Evolutionary conservation across 805 yeast species (phyloP).

Genomic region (Priceomyces castillae): DNA sequence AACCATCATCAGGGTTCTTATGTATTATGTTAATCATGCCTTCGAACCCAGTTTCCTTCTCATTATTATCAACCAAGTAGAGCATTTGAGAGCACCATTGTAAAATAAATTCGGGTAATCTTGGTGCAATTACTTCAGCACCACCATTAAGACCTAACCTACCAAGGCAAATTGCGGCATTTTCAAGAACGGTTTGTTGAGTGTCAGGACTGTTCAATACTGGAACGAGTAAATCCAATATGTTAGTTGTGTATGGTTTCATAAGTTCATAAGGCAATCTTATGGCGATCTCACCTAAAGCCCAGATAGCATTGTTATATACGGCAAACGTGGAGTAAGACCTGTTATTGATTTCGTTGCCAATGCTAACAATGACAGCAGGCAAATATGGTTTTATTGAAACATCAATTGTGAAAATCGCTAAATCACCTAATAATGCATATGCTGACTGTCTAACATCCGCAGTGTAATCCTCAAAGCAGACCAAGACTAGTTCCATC

Average conservation of each 20-base stretch:
- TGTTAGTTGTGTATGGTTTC: conserved; percentile 51
- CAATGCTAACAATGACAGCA: conserved; percentile 61
- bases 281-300: conserved; percentile 81
- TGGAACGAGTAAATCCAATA: conserved; percentile 56
- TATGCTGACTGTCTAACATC: conserved; percentile 94
- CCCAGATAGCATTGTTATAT: conserved; percentile 90
- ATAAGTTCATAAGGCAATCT: conserved; percentile 47
- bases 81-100: conserved; percentile 73
- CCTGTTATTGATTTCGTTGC: conserved; percentile 61
- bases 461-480: conserved; percentile 70
- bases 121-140: conserved; percentile 52
- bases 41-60: conserved; percentile 80
- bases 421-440: conserved; percentile 88
- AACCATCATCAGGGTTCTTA: conserved; percentile 59
- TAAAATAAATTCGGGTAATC: conserved; percentile 53
- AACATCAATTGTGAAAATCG: conserved; percentile 52
- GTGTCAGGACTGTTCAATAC: conserved; percentile 54
- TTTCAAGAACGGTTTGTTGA: conserved; percentile 70
- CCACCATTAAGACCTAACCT: conserved; percentile 69
- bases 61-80: conserved; percentile 73
- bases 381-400: conserved; percentile 48
- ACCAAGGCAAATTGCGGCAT: conserved; percentile 87
- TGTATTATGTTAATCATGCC: conserved; percentile 76
- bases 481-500: conserved; percentile 60
- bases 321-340: conserved; percentile 55